phyloP scores from a whole-genome alignment of 202 grass and related monocot genomes.

The Panicum hallii region DNA sequence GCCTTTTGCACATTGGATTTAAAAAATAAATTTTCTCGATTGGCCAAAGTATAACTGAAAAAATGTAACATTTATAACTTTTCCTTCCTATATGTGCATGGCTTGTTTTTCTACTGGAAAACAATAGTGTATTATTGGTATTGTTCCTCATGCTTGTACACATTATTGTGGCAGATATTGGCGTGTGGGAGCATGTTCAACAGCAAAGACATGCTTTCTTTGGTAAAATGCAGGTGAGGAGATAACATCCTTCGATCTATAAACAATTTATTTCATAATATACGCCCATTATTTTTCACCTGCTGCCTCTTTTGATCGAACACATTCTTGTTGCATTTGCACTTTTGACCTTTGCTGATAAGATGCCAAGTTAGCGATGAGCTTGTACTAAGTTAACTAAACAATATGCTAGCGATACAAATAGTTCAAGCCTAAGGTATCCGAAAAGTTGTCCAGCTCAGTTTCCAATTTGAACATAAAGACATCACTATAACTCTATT shows the following conservation, averaged over 20 bases:
- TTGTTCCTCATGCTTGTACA: slow-evolving; percentile 3
- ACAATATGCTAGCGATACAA: not conserved
- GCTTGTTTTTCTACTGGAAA: not conserved
- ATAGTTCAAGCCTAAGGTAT: not conserved
- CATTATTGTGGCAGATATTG: slow-evolving; percentile 63
- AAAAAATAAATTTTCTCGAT: not conserved
- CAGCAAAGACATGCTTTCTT: slow-evolving; percentile 96
- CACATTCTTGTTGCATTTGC: not conserved
- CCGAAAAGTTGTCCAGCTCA: not conserved
- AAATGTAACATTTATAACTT: not conserved
- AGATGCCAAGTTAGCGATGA: not conserved
- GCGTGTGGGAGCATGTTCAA: slow-evolving; percentile 91
- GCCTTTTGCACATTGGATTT: not conserved
- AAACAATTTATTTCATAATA: slow-evolving; percentile 6
- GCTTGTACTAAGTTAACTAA: slow-evolving; percentile 7
- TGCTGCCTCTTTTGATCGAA: not conserved
- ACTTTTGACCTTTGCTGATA: slow-evolving; percentile 19
- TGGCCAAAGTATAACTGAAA: not conserved
- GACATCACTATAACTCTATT: not conserved
- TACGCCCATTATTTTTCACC: slow-evolving; percentile 1
- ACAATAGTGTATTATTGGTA: slow-evolving; percentile 8
- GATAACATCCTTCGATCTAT: slow-evolving; percentile 1
- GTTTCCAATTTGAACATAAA: slow-evolving; percentile 11
- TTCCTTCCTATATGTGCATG: not conserved
- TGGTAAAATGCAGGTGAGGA: slow-evolving; percentile 88